phyloP scores from a whole-genome alignment of 257 asterid genomes.

The Solanum chiquidenum region DNA sequence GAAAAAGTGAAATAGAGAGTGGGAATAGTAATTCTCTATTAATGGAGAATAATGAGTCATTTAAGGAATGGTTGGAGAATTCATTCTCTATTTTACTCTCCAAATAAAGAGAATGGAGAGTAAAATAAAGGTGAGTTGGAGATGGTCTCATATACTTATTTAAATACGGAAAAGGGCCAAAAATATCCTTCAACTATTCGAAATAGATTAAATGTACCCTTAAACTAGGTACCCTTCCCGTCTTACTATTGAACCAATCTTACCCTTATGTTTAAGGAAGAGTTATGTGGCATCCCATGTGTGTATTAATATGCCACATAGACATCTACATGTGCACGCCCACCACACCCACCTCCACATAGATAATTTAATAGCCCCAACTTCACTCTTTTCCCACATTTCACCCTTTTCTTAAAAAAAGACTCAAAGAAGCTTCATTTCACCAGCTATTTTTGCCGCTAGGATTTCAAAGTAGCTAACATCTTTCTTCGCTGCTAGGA shows the following conservation, averaged over 20 bases:
- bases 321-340: not conserved
- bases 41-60: too few species aligned
- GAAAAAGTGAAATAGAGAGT: not conserved
- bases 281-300: too few species aligned
- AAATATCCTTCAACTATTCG: too few species aligned
- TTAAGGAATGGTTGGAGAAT: not conserved
- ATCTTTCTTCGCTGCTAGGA: not conserved
- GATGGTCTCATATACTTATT: too few species aligned
- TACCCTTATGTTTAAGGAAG: not conserved
- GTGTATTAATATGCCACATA: not conserved
- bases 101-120: not conserved
- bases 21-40: not conserved
- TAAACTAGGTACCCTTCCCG: too few species aligned
- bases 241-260: too few species aligned
- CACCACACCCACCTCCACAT: not conserved
- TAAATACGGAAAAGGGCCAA: too few species aligned
- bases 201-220: too few species aligned
- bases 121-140: slow-evolving; percentile 1
- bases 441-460: not conserved
- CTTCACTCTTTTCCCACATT: not conserved
- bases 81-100: not conserved
- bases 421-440: not conserved
- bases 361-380: not conserved
- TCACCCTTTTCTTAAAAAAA: not conserved
- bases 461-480: not conserved